Evolutionary conservation across 2,329 filamentous ascomycete genomes (phyloP).

Genomic region (Malbranchea zuffiana): DNA sequence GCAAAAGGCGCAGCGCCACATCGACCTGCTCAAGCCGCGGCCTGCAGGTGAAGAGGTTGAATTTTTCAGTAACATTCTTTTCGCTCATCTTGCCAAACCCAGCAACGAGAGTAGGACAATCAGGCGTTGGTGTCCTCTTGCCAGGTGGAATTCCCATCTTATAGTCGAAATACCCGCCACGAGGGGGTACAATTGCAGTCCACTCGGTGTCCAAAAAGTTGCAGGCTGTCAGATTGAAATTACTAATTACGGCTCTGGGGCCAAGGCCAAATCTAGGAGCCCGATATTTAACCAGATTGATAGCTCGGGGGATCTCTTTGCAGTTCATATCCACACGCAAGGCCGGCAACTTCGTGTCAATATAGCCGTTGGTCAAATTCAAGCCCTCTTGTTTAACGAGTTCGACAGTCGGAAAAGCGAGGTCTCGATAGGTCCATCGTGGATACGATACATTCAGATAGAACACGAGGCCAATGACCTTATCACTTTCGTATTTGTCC

Average conservation of each 20-base stretch:
- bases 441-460: conserved; percentile 3
- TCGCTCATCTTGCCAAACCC: neutral
- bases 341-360: neutral
- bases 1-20: neutral
- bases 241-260: too few species aligned
- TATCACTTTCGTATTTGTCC: neutral
- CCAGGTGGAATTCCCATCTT: too few species aligned
- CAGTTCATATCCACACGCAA: neutral
- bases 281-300: too few species aligned
- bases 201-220: too few species aligned
- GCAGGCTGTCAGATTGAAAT: too few species aligned
- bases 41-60: neutral
- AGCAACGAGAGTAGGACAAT: too few species aligned
- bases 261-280: too few species aligned
- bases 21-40: conserved; percentile 4
- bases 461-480: neutral
- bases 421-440: conserved; percentile 4
- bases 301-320: neutral
- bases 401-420: neutral
- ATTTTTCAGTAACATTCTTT: neutral
- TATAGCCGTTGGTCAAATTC: neutral
- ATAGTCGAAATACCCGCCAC: too few species aligned
- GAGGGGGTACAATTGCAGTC: too few species aligned
- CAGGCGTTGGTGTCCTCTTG: too few species aligned
- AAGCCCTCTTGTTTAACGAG: neutral